Evolutionary conservation across 805 yeast species (phyloP).

Genomic region (Starmera pachycereana): DNA sequence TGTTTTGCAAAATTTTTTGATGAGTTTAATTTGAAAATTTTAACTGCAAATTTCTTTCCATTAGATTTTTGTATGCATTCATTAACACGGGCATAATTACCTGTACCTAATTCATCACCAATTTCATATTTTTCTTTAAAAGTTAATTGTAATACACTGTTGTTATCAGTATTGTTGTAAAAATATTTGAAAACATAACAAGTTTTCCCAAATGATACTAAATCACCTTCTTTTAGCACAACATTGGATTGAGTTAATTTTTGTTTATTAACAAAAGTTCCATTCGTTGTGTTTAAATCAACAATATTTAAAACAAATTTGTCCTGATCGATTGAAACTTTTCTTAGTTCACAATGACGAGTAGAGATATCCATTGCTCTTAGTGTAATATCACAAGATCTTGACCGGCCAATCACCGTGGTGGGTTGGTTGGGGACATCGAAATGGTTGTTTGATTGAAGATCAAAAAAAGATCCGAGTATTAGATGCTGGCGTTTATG

Average conservation of each 20-base stretch:
- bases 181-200: constrained; percentile 40
- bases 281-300: constrained; percentile 46
- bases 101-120: constrained; percentile 58
- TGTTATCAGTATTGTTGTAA: constrained; percentile 6
- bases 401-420: constrained; percentile 42
- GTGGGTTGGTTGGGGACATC: constrained; percentile 23
- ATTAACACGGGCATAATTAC: constrained; percentile 76
- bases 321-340: constrained; percentile 24
- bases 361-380: constrained; percentile 56
- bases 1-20: constrained; percentile 29
- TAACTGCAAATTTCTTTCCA: constrained; percentile 61
- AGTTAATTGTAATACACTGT: constrained; percentile 20
- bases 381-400: constrained; percentile 46
- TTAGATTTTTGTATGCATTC: constrained; percentile 50
- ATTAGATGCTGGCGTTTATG: too few relatives aligned
- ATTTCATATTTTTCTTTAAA: constrained; percentile 42
- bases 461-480: too few relatives aligned
- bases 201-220: constrained; percentile 45
- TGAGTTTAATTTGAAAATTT: constrained; percentile 54
- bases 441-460: constrained; percentile 6
- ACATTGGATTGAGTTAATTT: constrained; percentile 36
- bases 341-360: constrained; percentile 44
- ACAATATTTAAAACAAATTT: constrained; percentile 35
- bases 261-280: constrained; percentile 55
- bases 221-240: constrained; percentile 54